Conservation (phyloP, 1,139 yeast genomes). For the Pichia sp. region DNA sequence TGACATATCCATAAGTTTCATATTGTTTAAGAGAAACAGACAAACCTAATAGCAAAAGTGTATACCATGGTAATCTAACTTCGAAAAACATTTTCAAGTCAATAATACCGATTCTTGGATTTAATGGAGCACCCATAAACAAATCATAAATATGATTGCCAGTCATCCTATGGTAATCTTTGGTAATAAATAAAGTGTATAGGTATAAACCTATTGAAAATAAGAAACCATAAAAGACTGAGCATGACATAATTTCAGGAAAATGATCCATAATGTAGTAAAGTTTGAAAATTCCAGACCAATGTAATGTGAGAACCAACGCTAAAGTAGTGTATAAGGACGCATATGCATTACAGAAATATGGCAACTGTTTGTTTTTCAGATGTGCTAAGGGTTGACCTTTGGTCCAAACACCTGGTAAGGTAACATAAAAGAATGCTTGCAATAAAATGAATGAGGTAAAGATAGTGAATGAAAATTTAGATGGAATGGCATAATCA, state of each 20-base stretch:
- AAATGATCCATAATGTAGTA: slow-evolving; percentile 71
- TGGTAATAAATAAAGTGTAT: slow-evolving; percentile 57
- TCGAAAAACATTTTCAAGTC: slow-evolving; percentile 96
- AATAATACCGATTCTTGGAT: slow-evolving; percentile 88
- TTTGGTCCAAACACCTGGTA: slow-evolving; percentile 92
- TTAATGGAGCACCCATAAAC: slow-evolving; percentile 96
- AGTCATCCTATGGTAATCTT: slow-evolving; percentile 81
- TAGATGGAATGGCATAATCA: slow-evolving; percentile 63
- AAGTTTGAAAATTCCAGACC: slow-evolving; percentile 64
- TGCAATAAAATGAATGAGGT: slow-evolving; percentile 66
- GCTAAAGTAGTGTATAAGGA: slow-evolving; percentile 67
- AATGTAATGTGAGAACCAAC: slow-evolving; percentile 56
- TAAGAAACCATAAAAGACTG: slow-evolving; percentile 68
- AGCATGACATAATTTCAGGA: slow-evolving; percentile 89
- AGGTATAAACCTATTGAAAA: slow-evolving; percentile 59
- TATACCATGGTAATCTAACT: slow-evolving; percentile 96
- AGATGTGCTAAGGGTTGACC: slow-evolving; percentile 88
- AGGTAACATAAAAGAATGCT: slow-evolving; percentile 66
- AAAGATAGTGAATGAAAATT: slow-evolving; percentile 62
- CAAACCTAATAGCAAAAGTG: slow-evolving; percentile 68
- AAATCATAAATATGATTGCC: slow-evolving; percentile 87
- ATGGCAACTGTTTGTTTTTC: slow-evolving; percentile 73
- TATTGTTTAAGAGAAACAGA: slow-evolving; percentile 73
- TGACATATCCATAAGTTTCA: slow-evolving; percentile 70
- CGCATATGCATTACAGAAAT: slow-evolving; percentile 88